These are phyloP conservation scores for Saccharomycopsis fermentans DNA, from an alignment of 805 yeast species.

Conservation along the genomic window DNA sequence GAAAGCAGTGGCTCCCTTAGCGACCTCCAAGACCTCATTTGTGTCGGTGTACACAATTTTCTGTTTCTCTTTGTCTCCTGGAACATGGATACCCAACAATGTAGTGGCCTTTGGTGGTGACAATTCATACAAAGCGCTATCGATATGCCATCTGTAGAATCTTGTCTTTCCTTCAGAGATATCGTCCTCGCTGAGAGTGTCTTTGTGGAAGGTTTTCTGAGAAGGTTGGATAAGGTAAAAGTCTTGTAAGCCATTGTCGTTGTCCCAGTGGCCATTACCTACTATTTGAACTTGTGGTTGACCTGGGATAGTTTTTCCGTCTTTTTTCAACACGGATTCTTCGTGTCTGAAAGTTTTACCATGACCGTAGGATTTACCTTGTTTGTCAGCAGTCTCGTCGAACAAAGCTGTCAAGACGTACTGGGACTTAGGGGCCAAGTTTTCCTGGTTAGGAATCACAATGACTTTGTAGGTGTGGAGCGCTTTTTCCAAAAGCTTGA, in stretches of 20 bases:
- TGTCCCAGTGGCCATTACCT: slow-evolving; percentile 61
- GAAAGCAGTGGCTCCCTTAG: slow-evolving; percentile 86
- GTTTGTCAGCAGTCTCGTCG: slow-evolving; percentile 52
- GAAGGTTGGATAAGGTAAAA: slow-evolving; percentile 71
- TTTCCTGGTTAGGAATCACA: slow-evolving; percentile 63
- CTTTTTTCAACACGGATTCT: slow-evolving; percentile 63
- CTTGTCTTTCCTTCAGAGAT: slow-evolving; percentile 55
- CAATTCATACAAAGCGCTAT: slow-evolving; percentile 76
- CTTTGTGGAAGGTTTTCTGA: slow-evolving; percentile 71
- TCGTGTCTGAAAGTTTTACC: slow-evolving; percentile 65
- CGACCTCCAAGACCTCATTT: slow-evolving; percentile 52
- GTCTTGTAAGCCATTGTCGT: slow-evolving; percentile 42
- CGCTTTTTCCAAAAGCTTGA: slow-evolving; percentile 49
- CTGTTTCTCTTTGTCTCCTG: slow-evolving; percentile 53
- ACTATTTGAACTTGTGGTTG: slow-evolving; percentile 88
- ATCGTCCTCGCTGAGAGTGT: slow-evolving; percentile 52
- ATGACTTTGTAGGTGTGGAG: slow-evolving; percentile 61
- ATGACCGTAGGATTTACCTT: slow-evolving; percentile 67
- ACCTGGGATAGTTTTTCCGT: slow-evolving; percentile 66
- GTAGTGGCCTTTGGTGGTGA: slow-evolving; percentile 86
- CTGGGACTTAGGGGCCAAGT: slow-evolving; percentile 64
- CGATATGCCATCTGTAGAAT: slow-evolving; percentile 91
- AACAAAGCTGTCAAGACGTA: slow-evolving; percentile 65
- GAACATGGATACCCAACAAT: slow-evolving; percentile 71
- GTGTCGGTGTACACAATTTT: slow-evolving; percentile 57